Evolutionary conservation across 768 basidiomycete species (phyloP).

Genomic region (Trametes punicea): DNA sequence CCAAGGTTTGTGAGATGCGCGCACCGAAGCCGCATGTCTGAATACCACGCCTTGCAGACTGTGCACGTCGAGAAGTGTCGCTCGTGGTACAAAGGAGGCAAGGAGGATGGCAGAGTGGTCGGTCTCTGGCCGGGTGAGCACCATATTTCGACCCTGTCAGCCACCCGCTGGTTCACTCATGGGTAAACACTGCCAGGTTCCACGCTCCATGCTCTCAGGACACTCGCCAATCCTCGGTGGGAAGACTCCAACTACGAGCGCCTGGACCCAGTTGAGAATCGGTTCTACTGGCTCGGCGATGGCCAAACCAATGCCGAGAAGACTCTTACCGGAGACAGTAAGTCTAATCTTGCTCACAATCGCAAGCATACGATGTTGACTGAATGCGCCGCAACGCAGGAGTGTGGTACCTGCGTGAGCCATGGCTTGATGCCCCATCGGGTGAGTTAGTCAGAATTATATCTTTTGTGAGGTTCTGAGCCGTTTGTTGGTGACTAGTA

Average conservation of each 20-base stretch:
- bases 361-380: background rate
- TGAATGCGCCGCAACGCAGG: too few species aligned
- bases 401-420: constrained; percentile 23
- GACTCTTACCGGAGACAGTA: constrained; percentile 32
- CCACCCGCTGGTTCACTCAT: too few species aligned
- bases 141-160: too few species aligned
- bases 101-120: constrained; percentile 51
- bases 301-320: constrained; percentile 54
- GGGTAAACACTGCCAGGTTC: too few species aligned
- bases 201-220: constrained; percentile 43
- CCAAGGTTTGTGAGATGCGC: constrained; percentile 33
- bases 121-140: constrained; percentile 61
- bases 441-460: too few species aligned
- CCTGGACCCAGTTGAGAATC: constrained; percentile 42
- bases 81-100: constrained; percentile 61
- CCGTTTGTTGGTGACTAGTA: too few species aligned
- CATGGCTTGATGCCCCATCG: constrained; percentile 17
- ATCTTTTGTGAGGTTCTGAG: too few species aligned
- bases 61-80: constrained; percentile 55
- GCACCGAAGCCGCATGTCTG: background rate
- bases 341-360: background rate
- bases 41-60: constrained; percentile 35
- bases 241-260: constrained; percentile 56
- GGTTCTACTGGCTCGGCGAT: constrained; percentile 57
- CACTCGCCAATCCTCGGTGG: constrained; percentile 54